Evolutionary conservation across 202 grass and related monocot genomes (phyloP), one percentile per base, ranked within the genome.

Genomic region (Setaria viridis): DNA sequence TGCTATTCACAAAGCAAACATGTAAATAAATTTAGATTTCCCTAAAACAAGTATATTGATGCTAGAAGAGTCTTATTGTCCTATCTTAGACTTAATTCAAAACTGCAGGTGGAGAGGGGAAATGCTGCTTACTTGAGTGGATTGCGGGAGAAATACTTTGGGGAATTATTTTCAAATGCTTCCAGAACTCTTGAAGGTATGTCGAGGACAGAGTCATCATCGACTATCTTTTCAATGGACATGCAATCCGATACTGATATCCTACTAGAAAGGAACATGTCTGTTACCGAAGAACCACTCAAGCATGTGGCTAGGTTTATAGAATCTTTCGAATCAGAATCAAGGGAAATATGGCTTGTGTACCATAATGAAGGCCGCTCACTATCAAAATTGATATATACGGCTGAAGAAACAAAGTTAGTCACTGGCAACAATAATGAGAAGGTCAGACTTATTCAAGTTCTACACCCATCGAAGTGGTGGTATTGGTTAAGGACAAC

Each of bases 251-350:
- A 76, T 87, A 53, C 67, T 82, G 77, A 76, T 86, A 82, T 64
- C 50, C 21, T 42, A 69, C 21, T 87, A 76, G 47, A 90, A 85
- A 84, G 59, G 64, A 95, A 92, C 67, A 77, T 83, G 16, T 86
- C 85, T 71, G 33, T 49, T 86, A 87, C 60, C 54, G 93, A 90
- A 66, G 89, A 95, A 94, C 57, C 84, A 72, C 85, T 99, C 49
- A 95, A 95, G 65, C 91, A 95, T 87, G 88, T 95, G 74, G 93
- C 93, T 85, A 93, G 96, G 79, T 98, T 94, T 94, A 84, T 98
- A 89, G 91, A 98, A 89, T 95, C 96, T 77, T 98, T 98, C 82
- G 93, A 92, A 78, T 98, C 93, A 80, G 90, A 98, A 92, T 91
- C 81, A 32, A 98, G 84, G 82, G 96, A 98, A 79, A 88, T 98